Evolutionary conservation across 805 yeast genomes (phyloP), one percentile per base, ranked within the genome.

Genomic region (Candida gorgasii): DNA sequence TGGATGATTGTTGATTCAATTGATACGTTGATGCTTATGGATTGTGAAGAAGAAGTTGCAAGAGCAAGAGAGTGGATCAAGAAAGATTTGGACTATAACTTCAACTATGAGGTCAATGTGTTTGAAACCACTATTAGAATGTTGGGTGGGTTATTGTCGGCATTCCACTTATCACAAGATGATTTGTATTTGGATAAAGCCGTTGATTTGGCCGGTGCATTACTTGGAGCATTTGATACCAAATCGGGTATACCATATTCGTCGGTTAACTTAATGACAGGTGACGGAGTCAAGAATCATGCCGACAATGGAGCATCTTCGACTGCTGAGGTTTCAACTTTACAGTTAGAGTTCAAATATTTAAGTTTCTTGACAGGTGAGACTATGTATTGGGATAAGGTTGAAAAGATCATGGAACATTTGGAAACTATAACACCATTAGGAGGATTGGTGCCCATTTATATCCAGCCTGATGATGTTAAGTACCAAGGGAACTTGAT

Each of bases 71-170:
- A 76, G 4, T 90, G 96, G 96, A 84, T 90, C 37, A 72, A 75
- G 36, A 66, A 81, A 43, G 88, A 79, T 39, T 69, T 90, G 49
- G 73, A 72, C 40, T 89, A 87, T 58, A 79, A 81, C 52, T 78
- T 86, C 51, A 86, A 88, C 58, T 78, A 82, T 47, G 76, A 76
- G 26, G 93, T 88, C 31, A 89, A 84, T 57, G 82, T 89, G 5
- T 90, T 90, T 63, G 97, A 89, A 59, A 89, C 97, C n/a, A 88
- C 97, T 5, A 89, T 88, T 49, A 75, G 97, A 58, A 88, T 90
- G 95, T 67, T 90, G 18, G 97, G 97, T 33, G 97, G 97, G 0
- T 69, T 90, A n/a, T 65, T 90, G 37, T 84, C 96, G 2, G 95
- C 96, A 0, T 79, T 78, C 56, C 82, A 86, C 50, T 63, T 88